Conservation (phyloP, 2,329 filamentous ascomycete genomes). For the Westerdykella aurantiaca region DNA sequence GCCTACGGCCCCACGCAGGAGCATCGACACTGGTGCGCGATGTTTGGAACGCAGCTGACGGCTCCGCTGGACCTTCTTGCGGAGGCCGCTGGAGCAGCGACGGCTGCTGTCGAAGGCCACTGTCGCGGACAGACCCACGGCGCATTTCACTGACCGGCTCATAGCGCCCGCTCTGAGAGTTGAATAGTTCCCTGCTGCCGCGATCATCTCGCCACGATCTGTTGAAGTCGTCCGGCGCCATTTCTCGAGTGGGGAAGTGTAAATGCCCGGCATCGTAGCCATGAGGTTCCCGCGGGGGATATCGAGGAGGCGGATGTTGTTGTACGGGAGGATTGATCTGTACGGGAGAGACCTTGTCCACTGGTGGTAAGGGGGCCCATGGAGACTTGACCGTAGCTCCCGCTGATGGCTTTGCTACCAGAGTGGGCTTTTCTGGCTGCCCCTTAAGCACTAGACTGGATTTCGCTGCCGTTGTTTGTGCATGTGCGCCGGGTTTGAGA, state of each 20-base stretch:
- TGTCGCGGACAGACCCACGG: slow-evolving; percentile 62
- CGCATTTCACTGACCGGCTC: slow-evolving; percentile 77
- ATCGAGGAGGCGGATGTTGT: slow-evolving; percentile 43
- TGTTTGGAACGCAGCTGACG: slow-evolving; percentile 81
- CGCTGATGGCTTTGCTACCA: slow-evolving; percentile 66
- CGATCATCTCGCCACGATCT: slow-evolving; percentile 73
- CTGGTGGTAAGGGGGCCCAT: slow-evolving; percentile 80
- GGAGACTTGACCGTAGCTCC: slow-evolving; percentile 77
- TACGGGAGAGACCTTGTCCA: slow-evolving; percentile 72
- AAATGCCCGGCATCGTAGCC: slow-evolving; percentile 51
- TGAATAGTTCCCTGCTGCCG: slow-evolving; percentile 73
- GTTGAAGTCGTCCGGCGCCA: slow-evolving; percentile 90
- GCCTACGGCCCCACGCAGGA: slow-evolving; percentile 63
- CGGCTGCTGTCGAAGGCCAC: slow-evolving; percentile 68
- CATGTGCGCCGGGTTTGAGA: slow-evolving; percentile 43
- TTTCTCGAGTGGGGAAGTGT: slow-evolving; percentile 64
- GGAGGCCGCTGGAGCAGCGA: slow-evolving; percentile 70
- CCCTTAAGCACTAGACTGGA: slow-evolving; percentile 60
- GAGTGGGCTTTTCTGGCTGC: slow-evolving; percentile 62
- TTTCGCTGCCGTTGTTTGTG: slow-evolving; percentile 32
- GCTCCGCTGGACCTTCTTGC: slow-evolving; percentile 66
- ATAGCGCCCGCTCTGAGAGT: slow-evolving; percentile 90
- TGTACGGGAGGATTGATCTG: slow-evolving; percentile 51
- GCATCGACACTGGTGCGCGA: slow-evolving; percentile 61
- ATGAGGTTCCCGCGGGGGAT: slow-evolving; percentile 52